Conservation (phyloP, 805 yeast species). For the Zygoascus ofunaensis region DNA sequence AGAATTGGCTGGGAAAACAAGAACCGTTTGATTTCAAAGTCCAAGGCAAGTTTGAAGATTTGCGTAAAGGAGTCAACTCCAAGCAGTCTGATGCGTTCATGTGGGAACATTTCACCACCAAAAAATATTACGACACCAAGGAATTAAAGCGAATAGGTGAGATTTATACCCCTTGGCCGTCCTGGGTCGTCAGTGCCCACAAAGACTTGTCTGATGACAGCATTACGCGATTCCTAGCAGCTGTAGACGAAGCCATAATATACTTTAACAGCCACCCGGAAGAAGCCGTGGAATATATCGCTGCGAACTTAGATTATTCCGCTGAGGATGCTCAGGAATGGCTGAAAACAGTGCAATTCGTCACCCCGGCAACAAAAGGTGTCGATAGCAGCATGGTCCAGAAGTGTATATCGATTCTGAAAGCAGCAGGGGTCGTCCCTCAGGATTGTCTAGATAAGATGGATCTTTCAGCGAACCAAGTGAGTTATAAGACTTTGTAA, state of each 20-base stretch:
- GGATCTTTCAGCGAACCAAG: not conserved
- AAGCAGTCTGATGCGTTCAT: conserved; percentile 66
- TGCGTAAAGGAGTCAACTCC: conserved; percentile 71
- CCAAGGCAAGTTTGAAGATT: conserved; percentile 58
- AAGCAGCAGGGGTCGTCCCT: conserved; percentile 50
- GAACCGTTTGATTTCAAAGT: conserved; percentile 41
- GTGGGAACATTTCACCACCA: conserved; percentile 94
- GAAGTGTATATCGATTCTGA: conserved; percentile 49
- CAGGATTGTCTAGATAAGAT: not conserved
- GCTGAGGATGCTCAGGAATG: conserved; percentile 71
- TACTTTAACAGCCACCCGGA: conserved; percentile 53
- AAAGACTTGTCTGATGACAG: conserved; percentile 28
- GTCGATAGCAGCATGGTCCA: conserved; percentile 39
- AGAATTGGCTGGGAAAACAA: conserved; percentile 33
- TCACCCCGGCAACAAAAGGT: conserved; percentile 39
- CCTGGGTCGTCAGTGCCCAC: conserved; percentile 71
- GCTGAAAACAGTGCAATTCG: conserved; percentile 69
- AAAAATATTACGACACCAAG: conserved; percentile 67
- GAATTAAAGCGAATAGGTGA: conserved; percentile 81
- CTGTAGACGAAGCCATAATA: conserved; percentile 56
- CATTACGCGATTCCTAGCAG: conserved; percentile 37
- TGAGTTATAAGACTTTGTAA: not conserved
- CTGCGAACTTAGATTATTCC: conserved; percentile 62
- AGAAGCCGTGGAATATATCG: conserved; percentile 59
- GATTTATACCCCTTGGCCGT: conserved; percentile 94